These are phyloP conservation scores for Pyrenophora tritici-repentis DNA, from an alignment of 2,329 filamentous ascomycete species.

Conservation along the genomic window DNA sequence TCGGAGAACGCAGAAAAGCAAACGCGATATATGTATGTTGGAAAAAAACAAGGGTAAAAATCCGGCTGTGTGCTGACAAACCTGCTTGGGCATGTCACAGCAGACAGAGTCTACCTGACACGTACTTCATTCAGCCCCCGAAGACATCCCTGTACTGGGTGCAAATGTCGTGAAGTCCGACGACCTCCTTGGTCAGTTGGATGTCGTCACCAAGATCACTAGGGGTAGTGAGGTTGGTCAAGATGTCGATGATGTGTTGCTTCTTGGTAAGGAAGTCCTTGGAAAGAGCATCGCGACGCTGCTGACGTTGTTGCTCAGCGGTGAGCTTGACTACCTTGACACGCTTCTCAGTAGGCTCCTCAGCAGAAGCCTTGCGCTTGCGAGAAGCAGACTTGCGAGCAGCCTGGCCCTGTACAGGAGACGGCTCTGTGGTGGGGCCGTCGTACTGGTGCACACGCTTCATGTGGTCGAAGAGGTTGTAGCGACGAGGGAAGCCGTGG, in stretches of 20 bases:
- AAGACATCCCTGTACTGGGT: conserved; percentile 39
- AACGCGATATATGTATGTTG: conserved; percentile 27
- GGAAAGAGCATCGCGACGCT: conserved; percentile 37
- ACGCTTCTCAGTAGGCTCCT: conserved; percentile 42
- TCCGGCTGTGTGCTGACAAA: conserved; percentile 36
- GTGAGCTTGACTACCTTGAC: conserved; percentile 38
- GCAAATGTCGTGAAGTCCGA: conserved; percentile 43
- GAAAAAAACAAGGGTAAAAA: conserved; percentile 22
- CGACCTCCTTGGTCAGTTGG: conserved; percentile 44
- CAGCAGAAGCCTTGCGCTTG: conserved; percentile 44
- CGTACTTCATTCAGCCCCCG: conserved; percentile 38
- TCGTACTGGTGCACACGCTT: conserved; percentile 79
- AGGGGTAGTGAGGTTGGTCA: conserved; percentile 40
- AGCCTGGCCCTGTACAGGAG: conserved; percentile 32
- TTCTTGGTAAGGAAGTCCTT: conserved; percentile 43
- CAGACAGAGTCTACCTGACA: conserved; percentile 24
- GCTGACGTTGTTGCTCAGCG: conserved; percentile 43
- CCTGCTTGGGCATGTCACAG: conserved; percentile 27
- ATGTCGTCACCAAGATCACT: conserved; percentile 42
- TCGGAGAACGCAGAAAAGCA: conserved; percentile 30
- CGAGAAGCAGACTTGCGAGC: conserved; percentile 36
- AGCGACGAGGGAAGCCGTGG: conserved; percentile 90
- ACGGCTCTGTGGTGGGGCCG: conserved; percentile 39
- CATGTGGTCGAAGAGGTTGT: conserved; percentile 98
- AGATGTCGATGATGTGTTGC: conserved; percentile 41